Evolutionary conservation across 2,329 filamentous ascomycete species (phyloP).

Genomic region (Tolypocladium amazonense): DNA sequence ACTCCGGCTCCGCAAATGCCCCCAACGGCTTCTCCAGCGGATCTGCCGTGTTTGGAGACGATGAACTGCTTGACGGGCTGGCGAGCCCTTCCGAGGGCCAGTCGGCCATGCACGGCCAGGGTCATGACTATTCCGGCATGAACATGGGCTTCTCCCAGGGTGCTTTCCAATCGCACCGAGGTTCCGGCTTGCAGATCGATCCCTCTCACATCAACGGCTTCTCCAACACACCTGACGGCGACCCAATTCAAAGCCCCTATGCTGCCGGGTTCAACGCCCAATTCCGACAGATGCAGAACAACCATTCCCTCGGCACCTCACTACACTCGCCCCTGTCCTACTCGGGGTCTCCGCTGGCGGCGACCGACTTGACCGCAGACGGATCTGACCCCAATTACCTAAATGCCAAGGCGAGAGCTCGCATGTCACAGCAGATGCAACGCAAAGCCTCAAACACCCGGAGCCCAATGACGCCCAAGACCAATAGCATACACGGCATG

Average conservation of each 20-base stretch:
- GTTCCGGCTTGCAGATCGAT: constrained; percentile 48
- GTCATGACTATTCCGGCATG: constrained; percentile 46
- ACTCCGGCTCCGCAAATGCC: constrained; percentile 46
- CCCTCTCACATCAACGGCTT: constrained; percentile 66
- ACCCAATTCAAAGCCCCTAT: constrained; percentile 86
- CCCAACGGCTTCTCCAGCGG: constrained; percentile 66
- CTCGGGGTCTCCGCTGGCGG: constrained; percentile 27
- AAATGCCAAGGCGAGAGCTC: constrained; percentile 50
- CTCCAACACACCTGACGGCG: constrained; percentile 84
- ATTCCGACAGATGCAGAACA: constrained; percentile 58
- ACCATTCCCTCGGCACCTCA: constrained; percentile 43
- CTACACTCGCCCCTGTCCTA: constrained; percentile 29
- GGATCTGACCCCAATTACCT: constrained; percentile 44
- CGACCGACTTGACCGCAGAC: constrained; percentile 38
- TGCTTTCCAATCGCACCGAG: constrained; percentile 45
- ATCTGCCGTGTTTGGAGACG: constrained; percentile 72
- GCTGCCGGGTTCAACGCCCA: constrained; percentile 71
- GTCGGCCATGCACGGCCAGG: constrained; percentile 38
- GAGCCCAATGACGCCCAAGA: constrained; percentile 79
- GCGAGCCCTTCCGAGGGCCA: constrained; percentile 43
- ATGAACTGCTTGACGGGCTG: constrained; percentile 74
- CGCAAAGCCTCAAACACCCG: constrained; percentile 64
- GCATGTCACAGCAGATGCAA: constrained; percentile 53
- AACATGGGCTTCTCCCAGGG: constrained; percentile 47
- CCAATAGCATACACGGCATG: constrained; percentile 62